phyloP scores from a whole-genome alignment of 2,329 filamentous ascomycete genomes.

The Fusarium sp. region DNA sequence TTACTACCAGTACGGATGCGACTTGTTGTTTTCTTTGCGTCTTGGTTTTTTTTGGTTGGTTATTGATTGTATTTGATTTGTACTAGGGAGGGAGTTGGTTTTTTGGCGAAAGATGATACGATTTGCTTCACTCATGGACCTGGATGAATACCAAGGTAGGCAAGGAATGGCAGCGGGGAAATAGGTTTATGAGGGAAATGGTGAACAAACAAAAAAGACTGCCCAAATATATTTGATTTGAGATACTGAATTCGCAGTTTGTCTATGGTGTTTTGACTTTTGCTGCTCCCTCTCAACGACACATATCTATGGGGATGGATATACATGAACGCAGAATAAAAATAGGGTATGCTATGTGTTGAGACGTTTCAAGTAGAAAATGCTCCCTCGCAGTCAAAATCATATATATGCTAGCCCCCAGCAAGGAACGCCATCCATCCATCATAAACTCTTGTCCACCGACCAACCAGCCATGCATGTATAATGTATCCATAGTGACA shows the following conservation, averaged over 20 bases:
- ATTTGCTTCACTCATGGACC: slow-evolving; percentile 9
- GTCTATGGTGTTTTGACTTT: slow-evolving; percentile 8
- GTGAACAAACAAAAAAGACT: slow-evolving; percentile 22
- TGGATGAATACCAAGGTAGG: not conserved
- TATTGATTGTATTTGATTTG: not conserved
- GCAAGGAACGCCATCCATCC: slow-evolving; percentile 27
- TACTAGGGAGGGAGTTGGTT: not conserved
- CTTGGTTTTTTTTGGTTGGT: not conserved
- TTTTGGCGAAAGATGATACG: slow-evolving; percentile 20
- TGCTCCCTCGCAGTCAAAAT: slow-evolving; percentile 2
- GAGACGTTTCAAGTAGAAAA: slow-evolving; percentile 1
- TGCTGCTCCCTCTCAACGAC: not conserved
- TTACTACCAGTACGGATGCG: slow-evolving; percentile 1
- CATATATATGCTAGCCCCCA: slow-evolving; percentile 27
- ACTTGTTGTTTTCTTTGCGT: slow-evolving; percentile 17
- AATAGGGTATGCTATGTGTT: slow-evolving; percentile 20
- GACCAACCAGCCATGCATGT: slow-evolving; percentile 1
- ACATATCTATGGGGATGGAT: slow-evolving; percentile 26
- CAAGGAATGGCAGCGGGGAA: not conserved
- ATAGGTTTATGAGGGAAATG: slow-evolving; percentile 12
- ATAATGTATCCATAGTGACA: slow-evolving; percentile 1
- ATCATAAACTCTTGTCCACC: slow-evolving; percentile 7
- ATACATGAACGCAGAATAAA: slow-evolving; percentile 16
- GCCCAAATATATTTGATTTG: slow-evolving; percentile 18
- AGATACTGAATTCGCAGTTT: slow-evolving; percentile 9